These are phyloP conservation scores for Phalaenopsis hybrid DNA, from an alignment of 116 monocot species.

Conservation along the genomic window DNA sequence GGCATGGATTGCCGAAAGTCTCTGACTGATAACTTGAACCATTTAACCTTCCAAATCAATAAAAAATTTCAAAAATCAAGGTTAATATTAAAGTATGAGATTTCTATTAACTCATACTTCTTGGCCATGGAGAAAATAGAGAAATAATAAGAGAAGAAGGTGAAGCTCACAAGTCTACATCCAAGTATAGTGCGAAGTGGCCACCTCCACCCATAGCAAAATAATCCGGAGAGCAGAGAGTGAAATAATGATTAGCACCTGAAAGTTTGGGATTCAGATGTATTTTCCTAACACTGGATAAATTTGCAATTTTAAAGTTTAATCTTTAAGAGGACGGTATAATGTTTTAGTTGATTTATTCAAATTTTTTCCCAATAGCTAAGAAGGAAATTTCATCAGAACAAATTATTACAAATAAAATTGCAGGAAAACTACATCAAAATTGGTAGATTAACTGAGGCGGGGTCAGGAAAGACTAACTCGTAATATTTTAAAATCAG, in stretches of 20 bases:
- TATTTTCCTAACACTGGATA: not conserved
- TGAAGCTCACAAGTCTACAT: slow-evolving; percentile 76
- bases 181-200: slow-evolving; percentile 92
- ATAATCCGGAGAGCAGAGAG: slow-evolving; percentile 68
- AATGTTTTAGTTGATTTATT: not conserved
- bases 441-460: not conserved
- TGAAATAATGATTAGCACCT: slow-evolving; percentile 95
- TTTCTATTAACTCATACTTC: no score
- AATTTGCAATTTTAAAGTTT: no score
- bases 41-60: slow-evolving; percentile 47
- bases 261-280: slow-evolving; percentile 14
- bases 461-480: not conserved
- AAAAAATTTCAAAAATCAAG: not conserved
- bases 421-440: not conserved
- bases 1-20: slow-evolving; percentile 89
- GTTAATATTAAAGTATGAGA: not conserved
- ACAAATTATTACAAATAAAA: not conserved
- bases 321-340: not conserved
- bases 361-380: not conserved
- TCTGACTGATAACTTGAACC: slow-evolving; percentile 88
- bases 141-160: not conserved
- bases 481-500: not conserved
- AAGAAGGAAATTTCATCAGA: not conserved
- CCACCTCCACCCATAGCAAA: slow-evolving; percentile 91
- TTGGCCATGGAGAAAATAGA: not conserved